phyloP scores from a whole-genome alignment of 163 green algal genomes.

The Prototheca wickerhamii region DNA sequence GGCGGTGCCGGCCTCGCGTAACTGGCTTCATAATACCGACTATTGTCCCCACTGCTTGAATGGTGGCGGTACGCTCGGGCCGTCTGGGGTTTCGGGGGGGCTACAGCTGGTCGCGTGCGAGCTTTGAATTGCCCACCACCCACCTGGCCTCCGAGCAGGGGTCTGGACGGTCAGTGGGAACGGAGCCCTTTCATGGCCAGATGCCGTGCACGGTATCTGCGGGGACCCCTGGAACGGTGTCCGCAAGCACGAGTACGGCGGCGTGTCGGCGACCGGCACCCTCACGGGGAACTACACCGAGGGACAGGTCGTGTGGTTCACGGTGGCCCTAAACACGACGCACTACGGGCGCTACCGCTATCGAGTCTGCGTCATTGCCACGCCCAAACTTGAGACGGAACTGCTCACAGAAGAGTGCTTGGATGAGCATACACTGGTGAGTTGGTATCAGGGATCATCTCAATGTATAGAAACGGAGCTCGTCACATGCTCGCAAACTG shows the following conservation, averaged over 20 bases:
- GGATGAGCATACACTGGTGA: conserved; percentile 5
- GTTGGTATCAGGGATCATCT: neutral
- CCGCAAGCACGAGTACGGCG: conserved; percentile 6
- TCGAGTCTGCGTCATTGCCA: conserved; percentile 14
- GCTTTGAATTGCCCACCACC: too few species aligned
- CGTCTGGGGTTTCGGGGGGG: too few species aligned
- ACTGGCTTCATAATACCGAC: conserved; percentile 7
- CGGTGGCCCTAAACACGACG: conserved; percentile 5
- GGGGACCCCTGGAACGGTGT: conserved; percentile 1
- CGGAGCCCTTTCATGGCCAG: neutral
- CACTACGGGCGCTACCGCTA: conserved; percentile 22
- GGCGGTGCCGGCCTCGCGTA: conserved; percentile 1
- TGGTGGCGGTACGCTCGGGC: conserved; percentile 1
- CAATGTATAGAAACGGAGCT: neutral
- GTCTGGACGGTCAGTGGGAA: neutral
- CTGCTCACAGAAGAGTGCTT: conserved; percentile 18
- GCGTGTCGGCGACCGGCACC: conserved; percentile 1
- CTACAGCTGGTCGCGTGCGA: too few species aligned
- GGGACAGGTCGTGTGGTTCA: conserved; percentile 6
- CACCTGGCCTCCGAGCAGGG: too few species aligned
- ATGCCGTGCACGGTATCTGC: conserved; percentile 16
- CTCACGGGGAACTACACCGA: conserved; percentile 1
- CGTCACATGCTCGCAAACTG: neutral
- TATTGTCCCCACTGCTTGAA: conserved; percentile 13
- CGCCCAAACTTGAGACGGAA: neutral